Percentiles rank a stretch among this genome's conserved stretches.
phyloP scores from a whole-genome alignment of 306 rosid genomes.

The Citrullus colocynthis region DNA sequence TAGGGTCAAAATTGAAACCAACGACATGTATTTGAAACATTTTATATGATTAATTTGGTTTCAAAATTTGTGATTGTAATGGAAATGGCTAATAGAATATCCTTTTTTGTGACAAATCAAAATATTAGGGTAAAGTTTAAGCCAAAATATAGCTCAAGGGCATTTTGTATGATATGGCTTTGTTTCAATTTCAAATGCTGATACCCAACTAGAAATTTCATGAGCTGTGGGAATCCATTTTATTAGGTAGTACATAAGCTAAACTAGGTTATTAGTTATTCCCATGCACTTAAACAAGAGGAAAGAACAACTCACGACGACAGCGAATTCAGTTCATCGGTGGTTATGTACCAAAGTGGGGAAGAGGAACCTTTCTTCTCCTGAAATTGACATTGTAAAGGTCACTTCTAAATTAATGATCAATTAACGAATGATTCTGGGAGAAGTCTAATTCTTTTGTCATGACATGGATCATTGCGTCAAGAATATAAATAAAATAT shows the following conservation, averaged over 20 bases:
- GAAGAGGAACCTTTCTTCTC: conserved; percentile 69
- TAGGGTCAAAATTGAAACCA: not conserved
- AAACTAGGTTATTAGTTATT: not conserved
- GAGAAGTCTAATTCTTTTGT: not conserved
- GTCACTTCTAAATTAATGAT: not conserved
- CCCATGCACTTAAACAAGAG: not conserved
- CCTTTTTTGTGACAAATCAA: not conserved
- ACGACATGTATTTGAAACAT: not conserved
- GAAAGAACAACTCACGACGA: conserved; percentile 50
- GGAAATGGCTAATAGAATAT: not conserved
- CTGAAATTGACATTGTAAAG: conserved; percentile 31
- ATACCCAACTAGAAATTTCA: not conserved
- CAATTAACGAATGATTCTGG: not conserved
- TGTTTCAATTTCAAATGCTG: not conserved
- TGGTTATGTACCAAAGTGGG: conserved; percentile 59
- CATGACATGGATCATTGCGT: not conserved
- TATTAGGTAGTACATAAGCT: not conserved
- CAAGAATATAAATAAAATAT: not conserved
- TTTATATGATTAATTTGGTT: not conserved
- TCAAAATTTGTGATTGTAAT: not conserved
- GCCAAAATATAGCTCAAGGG: not conserved
- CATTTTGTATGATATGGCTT: not conserved
- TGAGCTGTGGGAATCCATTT: not conserved
- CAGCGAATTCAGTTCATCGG: conserved; percentile 63
- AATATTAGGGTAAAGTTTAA: not conserved